Conservation (phyloP, 2,329 filamentous ascomycete species). For the Bimuria novae-zelandiae region DNA sequence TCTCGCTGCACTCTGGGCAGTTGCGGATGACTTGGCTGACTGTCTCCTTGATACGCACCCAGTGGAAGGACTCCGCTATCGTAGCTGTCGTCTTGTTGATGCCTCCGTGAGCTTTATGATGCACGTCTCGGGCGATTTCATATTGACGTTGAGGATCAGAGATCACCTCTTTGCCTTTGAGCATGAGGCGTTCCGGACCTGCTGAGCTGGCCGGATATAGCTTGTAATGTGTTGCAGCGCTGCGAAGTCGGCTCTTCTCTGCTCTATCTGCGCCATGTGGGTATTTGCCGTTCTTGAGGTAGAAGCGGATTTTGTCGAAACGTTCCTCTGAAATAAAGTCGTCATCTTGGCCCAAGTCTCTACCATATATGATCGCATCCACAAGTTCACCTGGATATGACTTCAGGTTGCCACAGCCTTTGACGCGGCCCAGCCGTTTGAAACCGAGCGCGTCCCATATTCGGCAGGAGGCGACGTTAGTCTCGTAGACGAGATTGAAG, state of each 20-base stretch:
- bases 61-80: slow-evolving; percentile 93
- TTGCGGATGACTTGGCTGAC: slow-evolving; percentile 93
- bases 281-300: slow-evolving; percentile 92
- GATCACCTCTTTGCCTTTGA: slow-evolving; percentile 97
- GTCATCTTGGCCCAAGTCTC: slow-evolving; percentile 67
- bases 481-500: slow-evolving; percentile 94
- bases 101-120: slow-evolving; percentile 78
- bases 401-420: slow-evolving; percentile 56
- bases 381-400: slow-evolving; percentile 52
- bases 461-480: slow-evolving; percentile 84
- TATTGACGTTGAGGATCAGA: slow-evolving; percentile 88
- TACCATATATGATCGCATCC: slow-evolving; percentile 63
- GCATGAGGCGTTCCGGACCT: slow-evolving; percentile 70
- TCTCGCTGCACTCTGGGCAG: slow-evolving; percentile 85
- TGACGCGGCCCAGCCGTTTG: slow-evolving; percentile 84
- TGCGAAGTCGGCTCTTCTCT: slow-evolving; percentile 92
- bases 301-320: slow-evolving; percentile 98
- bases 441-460: slow-evolving; percentile 94
- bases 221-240: slow-evolving; percentile 94
- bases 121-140: slow-evolving; percentile 79
- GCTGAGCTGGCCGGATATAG: slow-evolving; percentile 61
- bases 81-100: slow-evolving; percentile 98
- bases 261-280: slow-evolving; percentile 90
- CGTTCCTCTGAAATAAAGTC: slow-evolving; percentile 91
- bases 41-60: slow-evolving; percentile 97